Conservation (phyloP, 371 early-diverging fungal species). For the Mucor irregularis region DNA sequence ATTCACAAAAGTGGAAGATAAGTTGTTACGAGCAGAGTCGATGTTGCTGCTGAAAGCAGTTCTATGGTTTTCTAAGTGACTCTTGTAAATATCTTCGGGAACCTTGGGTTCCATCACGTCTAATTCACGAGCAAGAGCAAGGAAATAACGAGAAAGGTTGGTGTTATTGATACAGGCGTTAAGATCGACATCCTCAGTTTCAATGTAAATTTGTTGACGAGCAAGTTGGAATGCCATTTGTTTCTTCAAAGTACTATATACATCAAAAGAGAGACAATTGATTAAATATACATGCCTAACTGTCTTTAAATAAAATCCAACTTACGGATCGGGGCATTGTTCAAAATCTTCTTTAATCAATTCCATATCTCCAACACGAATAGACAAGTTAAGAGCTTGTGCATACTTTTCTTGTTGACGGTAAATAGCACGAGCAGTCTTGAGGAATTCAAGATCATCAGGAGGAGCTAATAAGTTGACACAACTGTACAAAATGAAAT, state of each 20-base stretch:
- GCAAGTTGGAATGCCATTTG: conserved; percentile 95
- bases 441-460: conserved; percentile 82
- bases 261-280: neutral
- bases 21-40: conserved; percentile 93
- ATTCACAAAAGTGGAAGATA: conserved; percentile 96
- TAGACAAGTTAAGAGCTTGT: conserved; percentile 84
- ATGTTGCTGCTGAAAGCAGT: conserved; percentile 69
- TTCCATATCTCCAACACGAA: conserved; percentile 80
- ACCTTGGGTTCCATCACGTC: conserved; percentile 94
- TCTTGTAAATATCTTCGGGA: conserved; percentile 98
- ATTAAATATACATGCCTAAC: neutral
- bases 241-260: conserved; percentile 71
- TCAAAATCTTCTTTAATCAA: conserved; percentile 90
- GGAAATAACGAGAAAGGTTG: conserved; percentile 82
- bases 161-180: conserved; percentile 87
- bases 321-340: conserved; percentile 78
- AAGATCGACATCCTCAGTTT: conserved; percentile 82
- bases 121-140: conserved; percentile 87
- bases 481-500: conserved; percentile 60
- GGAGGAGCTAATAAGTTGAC: conserved; percentile 90
- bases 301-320: conserved; percentile 10
- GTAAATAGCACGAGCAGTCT: conserved; percentile 91
- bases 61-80: conserved; percentile 86
- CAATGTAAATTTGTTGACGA: conserved; percentile 83
- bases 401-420: conserved; percentile 75